Base-by-base conservation (phyloP, 495 filamentous ascomycete species). In the Talaromyces ruber region DNA sequence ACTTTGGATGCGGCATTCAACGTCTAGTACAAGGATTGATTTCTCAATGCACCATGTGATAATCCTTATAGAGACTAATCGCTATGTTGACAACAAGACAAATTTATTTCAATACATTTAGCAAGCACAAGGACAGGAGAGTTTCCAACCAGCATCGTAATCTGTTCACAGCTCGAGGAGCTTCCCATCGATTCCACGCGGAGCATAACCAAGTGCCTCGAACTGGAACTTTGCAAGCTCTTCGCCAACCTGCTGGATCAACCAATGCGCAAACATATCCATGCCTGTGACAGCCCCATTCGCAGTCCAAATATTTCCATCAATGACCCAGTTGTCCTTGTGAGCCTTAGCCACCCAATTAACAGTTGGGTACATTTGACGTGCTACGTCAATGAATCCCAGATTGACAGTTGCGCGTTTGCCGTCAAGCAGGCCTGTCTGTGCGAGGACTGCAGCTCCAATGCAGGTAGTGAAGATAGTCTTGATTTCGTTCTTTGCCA, bases 391-490 rank as follows among this genome's bases (percentile, higher is more conserved):
- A 29, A 56, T 14, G 4, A 21, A 1, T 16, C 22, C 37, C 1
- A 58, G 52, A 32, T 79, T 77, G 11, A 83, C 79, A 3, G 87
- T 89, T 4, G 87, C 87, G 1, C 76, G 62, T 9, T 65, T 68
- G 0, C 84, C 83, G 51, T 88, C 80, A 18, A 90, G 64, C 0
- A 89, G 62, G 0, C 86, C 86, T 0, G 86, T 70, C 1, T 67
- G 59, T 0, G 85, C 85, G 0, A 78, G 73, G 0, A 87, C 63
- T 2, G 66, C 76, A 12, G 79, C 65, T 2, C 87, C 86, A 3
- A 80, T 88, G 70, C 87, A 89, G 3, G 89, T 78, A 6, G 80
- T 86, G 26, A 90, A 67, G 11, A 89, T 59, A 67, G 68, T 74
- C 12, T 74, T 69, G 47, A 75, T 72, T 22, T 68, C 60, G 8